phyloP scores from a whole-genome alignment of 2,329 filamentous ascomycete genomes.

The Laburnicola sp. region DNA sequence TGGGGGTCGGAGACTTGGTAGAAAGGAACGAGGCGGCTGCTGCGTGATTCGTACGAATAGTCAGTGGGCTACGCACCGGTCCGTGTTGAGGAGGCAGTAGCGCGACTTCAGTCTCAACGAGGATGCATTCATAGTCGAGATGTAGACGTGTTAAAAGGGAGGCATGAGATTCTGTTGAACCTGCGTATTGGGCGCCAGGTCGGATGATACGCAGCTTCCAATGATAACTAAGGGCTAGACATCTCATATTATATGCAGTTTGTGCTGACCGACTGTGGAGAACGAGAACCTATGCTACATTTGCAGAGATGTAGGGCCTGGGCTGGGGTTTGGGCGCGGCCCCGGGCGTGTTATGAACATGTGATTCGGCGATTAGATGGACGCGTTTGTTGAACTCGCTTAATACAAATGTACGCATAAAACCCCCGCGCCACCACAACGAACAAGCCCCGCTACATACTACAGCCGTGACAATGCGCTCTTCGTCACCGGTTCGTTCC shows the following conservation, averaged over 20 bases:
- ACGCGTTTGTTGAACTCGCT: slow-evolving; percentile 13
- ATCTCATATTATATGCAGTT: too few relatives aligned
- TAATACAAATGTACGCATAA: background rate
- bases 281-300: too few relatives aligned
- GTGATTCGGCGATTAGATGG: slow-evolving; percentile 13
- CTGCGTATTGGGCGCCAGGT: too few relatives aligned
- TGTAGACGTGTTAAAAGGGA: too few relatives aligned
- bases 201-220: too few relatives aligned
- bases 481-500: background rate
- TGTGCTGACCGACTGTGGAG: too few relatives aligned
- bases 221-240: too few relatives aligned
- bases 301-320: background rate
- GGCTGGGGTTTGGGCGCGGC: background rate
- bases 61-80: too few relatives aligned
- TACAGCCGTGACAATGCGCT: background rate
- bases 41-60: slow-evolving; percentile 1
- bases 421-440: background rate
- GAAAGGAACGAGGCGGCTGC: slow-evolving; percentile 63
- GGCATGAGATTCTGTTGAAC: too few relatives aligned
- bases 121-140: too few relatives aligned
- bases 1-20: slow-evolving; percentile 77
- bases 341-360: background rate
- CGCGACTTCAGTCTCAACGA: too few relatives aligned
- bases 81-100: too few relatives aligned
- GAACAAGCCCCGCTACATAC: background rate